These are phyloP conservation scores for Asterophora parasitica DNA, from an alignment of 768 basidiomycete genomes.

Conservation along the genomic window DNA sequence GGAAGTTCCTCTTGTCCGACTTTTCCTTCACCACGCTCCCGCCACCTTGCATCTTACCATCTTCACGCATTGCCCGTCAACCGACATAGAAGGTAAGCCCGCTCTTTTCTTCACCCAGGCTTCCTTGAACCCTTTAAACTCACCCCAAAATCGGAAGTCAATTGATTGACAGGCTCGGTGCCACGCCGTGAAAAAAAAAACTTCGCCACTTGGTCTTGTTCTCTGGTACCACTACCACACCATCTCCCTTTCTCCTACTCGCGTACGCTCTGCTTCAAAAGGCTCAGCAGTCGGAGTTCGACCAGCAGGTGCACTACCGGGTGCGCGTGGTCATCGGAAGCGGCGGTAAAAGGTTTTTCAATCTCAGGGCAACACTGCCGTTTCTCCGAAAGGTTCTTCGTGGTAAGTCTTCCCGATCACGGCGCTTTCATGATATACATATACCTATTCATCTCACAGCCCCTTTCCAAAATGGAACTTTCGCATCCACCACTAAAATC, in stretches of 20 bases:
- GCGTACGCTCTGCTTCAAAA: not conserved
- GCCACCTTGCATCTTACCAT: not conserved
- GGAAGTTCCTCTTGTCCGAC: slow-evolving; percentile 1
- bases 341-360: not conserved
- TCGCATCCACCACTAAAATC: slow-evolving; percentile 3
- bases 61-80: not conserved
- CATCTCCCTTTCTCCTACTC: not conserved
- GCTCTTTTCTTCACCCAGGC: not conserved
- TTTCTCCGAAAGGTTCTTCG: not conserved
- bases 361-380: slow-evolving; percentile 4
- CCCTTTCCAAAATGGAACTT: slow-evolving; percentile 10
- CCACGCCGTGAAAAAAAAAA: slow-evolving; percentile 11
- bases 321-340: slow-evolving; percentile 1
- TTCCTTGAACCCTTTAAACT: not conserved
- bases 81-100: not conserved
- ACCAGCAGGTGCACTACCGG: not conserved
- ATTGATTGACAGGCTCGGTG: slow-evolving; percentile 11
- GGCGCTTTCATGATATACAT: not conserved
- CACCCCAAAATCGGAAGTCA: slow-evolving; percentile 10
- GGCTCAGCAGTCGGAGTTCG: not conserved
- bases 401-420: slow-evolving; percentile 14
- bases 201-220: slow-evolving; percentile 8
- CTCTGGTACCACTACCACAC: not conserved
- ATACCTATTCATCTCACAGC: slow-evolving; percentile 7
- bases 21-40: not conserved